A percentile compares a stretch with the other conserved stretches of the same genome.
phyloP scores from a whole-genome alignment of 345 rosid genomes.

The Eucalyptus virginea region DNA sequence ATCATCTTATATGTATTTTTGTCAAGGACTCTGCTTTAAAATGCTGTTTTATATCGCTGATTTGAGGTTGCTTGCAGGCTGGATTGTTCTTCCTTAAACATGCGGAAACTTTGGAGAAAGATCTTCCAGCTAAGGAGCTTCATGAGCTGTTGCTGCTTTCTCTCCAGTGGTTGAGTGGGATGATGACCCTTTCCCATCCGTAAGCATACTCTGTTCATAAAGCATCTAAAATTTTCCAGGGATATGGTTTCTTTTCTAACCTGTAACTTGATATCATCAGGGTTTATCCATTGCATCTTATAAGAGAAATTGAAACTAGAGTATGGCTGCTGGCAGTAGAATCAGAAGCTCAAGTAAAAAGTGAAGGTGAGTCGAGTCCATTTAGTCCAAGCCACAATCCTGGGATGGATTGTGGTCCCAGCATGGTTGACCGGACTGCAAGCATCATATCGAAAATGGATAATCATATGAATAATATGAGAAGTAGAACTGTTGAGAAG shows the following conservation, averaged over 20 bases:
- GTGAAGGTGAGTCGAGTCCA: conserved; percentile 45
- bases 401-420: conserved; percentile 33
- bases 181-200: conserved; percentile 71
- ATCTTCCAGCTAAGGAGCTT: conserved; percentile 89
- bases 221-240: background rate
- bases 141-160: conserved; percentile 82
- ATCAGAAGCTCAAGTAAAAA: conserved; percentile 82
- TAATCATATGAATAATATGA: conserved; percentile 63
- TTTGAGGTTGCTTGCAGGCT: conserved; percentile 42
- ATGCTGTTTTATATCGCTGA: background rate
- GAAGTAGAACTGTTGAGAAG: conserved; percentile 45
- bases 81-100: conserved; percentile 91
- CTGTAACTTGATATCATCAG: conserved; percentile 26
- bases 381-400: conserved; percentile 23
- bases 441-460: conserved; percentile 85
- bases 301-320: conserved; percentile 94
- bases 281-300: conserved; percentile 84
- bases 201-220: conserved; percentile 28
- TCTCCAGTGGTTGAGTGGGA: conserved; percentile 95
- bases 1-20: background rate
- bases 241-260: conserved; percentile 5
- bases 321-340: conserved; percentile 98
- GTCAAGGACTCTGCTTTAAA: background rate
- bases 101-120: conserved; percentile 92
- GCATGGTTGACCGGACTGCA: conserved; percentile 82